A percentile compares a stretch with the other conserved stretches of the same genome.
Conservation (phyloP, 495 filamentous ascomycete species). For the Aspergillus homomorphus region DNA sequence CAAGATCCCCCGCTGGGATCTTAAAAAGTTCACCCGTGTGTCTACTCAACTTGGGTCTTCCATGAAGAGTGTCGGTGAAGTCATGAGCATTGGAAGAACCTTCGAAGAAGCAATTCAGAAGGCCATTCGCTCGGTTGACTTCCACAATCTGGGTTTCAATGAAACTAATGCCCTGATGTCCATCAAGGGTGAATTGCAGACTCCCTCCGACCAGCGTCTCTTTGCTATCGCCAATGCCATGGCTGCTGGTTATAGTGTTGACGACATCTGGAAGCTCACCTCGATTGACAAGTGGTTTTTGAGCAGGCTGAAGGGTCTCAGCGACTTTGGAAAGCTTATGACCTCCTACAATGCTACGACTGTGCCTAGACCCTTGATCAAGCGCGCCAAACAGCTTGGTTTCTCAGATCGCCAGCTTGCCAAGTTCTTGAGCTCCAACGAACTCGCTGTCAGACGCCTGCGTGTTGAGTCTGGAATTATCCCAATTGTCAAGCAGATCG, state of each 20-base stretch:
- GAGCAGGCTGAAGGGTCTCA: slow-evolving; percentile 81
- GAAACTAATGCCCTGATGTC: slow-evolving; percentile 91
- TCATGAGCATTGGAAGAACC: slow-evolving; percentile 95
- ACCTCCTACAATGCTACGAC: slow-evolving; percentile 64
- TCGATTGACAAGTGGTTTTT: slow-evolving; percentile 89
- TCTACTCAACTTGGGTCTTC: slow-evolving; percentile 93
- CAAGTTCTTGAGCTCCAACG: slow-evolving; percentile 89
- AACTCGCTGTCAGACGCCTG: slow-evolving; percentile 78
- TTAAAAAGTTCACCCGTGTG: slow-evolving; percentile 97
- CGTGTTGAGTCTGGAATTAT: slow-evolving; percentile 80
- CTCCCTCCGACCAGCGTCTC: slow-evolving; percentile 93
- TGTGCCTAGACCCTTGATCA: slow-evolving; percentile 62
- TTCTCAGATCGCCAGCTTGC: slow-evolving; percentile 93
- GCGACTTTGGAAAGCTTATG: slow-evolving; percentile 81
- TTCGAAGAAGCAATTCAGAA: slow-evolving; percentile 99
- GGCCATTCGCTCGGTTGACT: slow-evolving; percentile 91
- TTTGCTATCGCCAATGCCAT: slow-evolving; percentile 99
- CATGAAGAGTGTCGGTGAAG: slow-evolving; percentile 99
- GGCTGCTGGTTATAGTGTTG: slow-evolving; percentile 85
- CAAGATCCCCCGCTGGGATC: slow-evolving; percentile 97
- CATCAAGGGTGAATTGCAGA: slow-evolving; percentile 93
- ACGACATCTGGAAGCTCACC: slow-evolving; percentile 97
- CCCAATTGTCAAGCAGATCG: slow-evolving; percentile 94
- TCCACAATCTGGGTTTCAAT: slow-evolving; percentile 92
- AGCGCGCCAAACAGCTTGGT: slow-evolving; percentile 85